Evolutionary conservation across 768 basidiomycete species (phyloP), one percentile per base, ranked within the genome.

Genomic region (Agaricus sinodeliciosus): DNA sequence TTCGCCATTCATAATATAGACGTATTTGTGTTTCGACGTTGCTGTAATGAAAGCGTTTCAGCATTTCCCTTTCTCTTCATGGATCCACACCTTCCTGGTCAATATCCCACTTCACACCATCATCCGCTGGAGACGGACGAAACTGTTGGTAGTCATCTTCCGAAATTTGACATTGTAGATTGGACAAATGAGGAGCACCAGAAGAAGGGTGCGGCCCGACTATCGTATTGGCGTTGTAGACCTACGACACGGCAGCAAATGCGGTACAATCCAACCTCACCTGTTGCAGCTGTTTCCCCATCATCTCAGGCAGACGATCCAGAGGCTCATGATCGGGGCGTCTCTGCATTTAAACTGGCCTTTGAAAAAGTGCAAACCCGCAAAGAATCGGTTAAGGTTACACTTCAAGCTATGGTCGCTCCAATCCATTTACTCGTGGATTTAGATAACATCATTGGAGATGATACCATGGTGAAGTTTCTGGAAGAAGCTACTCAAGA

Each of bases 341-440:
- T 27, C 9, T 31, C 12, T n/a, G 31, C 27, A 5, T 39, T 49
- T 18, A 50, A n/a, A n/a, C 5, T 28, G 7, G 45, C 27, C 25
- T 43, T 47, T 6, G 42, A 49, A 36, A 22, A 44, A 43, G 2
- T 19, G 9, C 43, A 42, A 12, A 43, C 37, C 16, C 31, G 42
- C 37, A 28, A 44, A 36, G 31, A 31, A 35, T 48, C 26, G 7
- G 11, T 37, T 22, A n/a, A 47, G 42, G 34, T 48, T 11, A 3
- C 16, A 5, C 27, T 81, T 28, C 69, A 76, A 26, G 60, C 80
- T n/a, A 62, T 63, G n/a, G 45, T 80, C 7, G 70, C 71, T 9
- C 86, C 92, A 9, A 59, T 94, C 9, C 91, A 93, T 60, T 39
- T 87, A n/a, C 90, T 91, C 61, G 48, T 89, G 25, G 90, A 94